Base-by-base conservation (phyloP, 2,329 filamentous ascomycete species). In the Sclerotiophoma versabilis region DNA sequence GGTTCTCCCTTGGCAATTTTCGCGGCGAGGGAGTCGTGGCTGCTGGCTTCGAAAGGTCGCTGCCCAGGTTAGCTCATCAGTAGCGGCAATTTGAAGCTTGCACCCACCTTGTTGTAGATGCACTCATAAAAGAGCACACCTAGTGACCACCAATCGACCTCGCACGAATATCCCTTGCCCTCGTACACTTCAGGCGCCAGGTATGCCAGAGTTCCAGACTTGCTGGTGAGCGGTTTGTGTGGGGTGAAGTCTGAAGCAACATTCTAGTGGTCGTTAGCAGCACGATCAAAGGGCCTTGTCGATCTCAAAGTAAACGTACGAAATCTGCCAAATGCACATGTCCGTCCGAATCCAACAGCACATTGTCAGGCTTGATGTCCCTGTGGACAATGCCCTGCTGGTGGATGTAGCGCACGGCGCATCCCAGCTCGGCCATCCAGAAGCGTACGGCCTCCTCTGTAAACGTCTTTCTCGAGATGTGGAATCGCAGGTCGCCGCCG, bases 41-140 rank as follows among this genome's bases (percentile, higher is more conserved):
- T 93, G 65, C 88, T 91, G 47, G 92, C 93, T 70, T 97, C 92
- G 63, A 98, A 99, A 19, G 95, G 95, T 66, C 95, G 86, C 91
- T 96, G 70, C 19, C 1, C 5, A 29, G 3, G 51, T 59, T 37
- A 63, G 46, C 42, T 41, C 33, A 17, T 36, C 11, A 5, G 4
- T 25, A 17, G n/a, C 10, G 23, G 7, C 4, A 2, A 1, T 2
- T 3, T 4, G 5, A 8, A 6, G 3, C 8, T 4, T 14, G 12
- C 9, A 36, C 82, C 46, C 77, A 92, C 92, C 88, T 96, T 98
- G 79, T 96, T 96, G 80, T 98, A 99, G 62, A 99, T 97, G 83
- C 95, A 98, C 76, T 99, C 95, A 76, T 97, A 99, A 75, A 98
- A 98, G n/a, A 96, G 84, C 38, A 99, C 95, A 42, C 95, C 95